phyloP scores from a whole-genome alignment of 306 rosid species.

The Trifolium pratense region DNA sequence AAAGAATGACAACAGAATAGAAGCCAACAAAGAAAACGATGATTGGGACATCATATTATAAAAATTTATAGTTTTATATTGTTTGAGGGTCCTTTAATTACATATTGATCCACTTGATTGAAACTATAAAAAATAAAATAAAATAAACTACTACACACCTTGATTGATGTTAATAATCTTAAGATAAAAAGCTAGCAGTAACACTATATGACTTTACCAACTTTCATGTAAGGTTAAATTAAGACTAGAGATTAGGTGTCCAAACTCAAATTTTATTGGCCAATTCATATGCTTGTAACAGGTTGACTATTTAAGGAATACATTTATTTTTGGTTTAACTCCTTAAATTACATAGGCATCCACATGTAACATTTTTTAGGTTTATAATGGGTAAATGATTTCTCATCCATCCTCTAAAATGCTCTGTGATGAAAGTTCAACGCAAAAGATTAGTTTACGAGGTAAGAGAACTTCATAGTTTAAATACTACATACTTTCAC shows the following conservation, averaged over 20 bases:
- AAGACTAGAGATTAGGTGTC: constrained; percentile 33
- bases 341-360: no score
- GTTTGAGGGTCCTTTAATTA: constrained; percentile 17
- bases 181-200: constrained; percentile 24
- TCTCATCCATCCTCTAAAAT: no score
- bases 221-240: constrained; percentile 22
- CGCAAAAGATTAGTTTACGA: no score
- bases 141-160: constrained; percentile 3
- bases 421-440: no score
- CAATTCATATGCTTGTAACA: constrained; percentile 12
- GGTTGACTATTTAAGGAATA: constrained; percentile 8
- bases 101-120: constrained; percentile 20
- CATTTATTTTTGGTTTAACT: background rate
- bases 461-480: no score
- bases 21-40: constrained; percentile 52
- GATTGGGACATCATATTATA: constrained; percentile 41
- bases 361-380: background rate
- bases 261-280: constrained; percentile 25
- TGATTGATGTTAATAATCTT: constrained; percentile 35
- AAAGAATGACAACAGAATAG: constrained; percentile 44
- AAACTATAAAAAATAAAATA: background rate
- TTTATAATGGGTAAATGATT: background rate
- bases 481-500: no score
- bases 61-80: constrained; percentile 3
- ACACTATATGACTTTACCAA: constrained; percentile 33